Base-by-base conservation (phyloP, 768 basidiomycete genomes). In the Tephrocybe sp. region DNA sequence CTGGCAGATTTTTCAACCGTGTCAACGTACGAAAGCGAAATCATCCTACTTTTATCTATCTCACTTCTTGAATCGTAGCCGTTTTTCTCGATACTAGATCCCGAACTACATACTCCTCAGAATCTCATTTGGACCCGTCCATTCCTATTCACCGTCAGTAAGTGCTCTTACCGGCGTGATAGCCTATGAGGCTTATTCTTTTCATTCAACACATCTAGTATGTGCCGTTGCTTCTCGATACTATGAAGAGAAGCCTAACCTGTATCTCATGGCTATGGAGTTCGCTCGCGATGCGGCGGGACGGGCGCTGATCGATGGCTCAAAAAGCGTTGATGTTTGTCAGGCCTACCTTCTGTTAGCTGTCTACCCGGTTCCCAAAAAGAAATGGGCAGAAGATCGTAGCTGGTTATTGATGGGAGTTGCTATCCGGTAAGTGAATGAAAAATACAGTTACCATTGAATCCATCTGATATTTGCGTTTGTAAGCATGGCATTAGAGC, bases 301-400 rank as follows among this genome's bases (percentile, higher is more conserved):
- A 11, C 74, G 75, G 49, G 75, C 82, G 2, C 71, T 86, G 45
- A 73, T 83, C 11, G 80, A 84, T 51, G 82, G 82, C 5, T 72
- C 75, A 56, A 79, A 79, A 62, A 83, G 79, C 52, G 77, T 90
- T n/a, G 89, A 92, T 61, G 80, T 85, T 51, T 85, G 83, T 51
- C 89, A 92, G 62, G 88, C 89, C 16, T 90, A 85, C 61, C 67
- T 89, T 14, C 65, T 92, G 26, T 72, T 86, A 68, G 77, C 80
- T 32, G 77, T 80, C 7, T 86, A 86, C 64, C 77, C 80, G 16
- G 68, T 78, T 7, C 83, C 84, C 0, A 79, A 79, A 53, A 78
- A 78, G 52, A 78, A 76, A 49, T 88, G 82, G 76, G 79, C 80
- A 40, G 86, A 89, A 59, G 86, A 87, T 62, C 72, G 83, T 23